Evolutionary conservation across 495 filamentous ascomycete genomes (phyloP), one percentile per base, ranked within the genome.

Genomic region (Tuber umbilicatum): DNA sequence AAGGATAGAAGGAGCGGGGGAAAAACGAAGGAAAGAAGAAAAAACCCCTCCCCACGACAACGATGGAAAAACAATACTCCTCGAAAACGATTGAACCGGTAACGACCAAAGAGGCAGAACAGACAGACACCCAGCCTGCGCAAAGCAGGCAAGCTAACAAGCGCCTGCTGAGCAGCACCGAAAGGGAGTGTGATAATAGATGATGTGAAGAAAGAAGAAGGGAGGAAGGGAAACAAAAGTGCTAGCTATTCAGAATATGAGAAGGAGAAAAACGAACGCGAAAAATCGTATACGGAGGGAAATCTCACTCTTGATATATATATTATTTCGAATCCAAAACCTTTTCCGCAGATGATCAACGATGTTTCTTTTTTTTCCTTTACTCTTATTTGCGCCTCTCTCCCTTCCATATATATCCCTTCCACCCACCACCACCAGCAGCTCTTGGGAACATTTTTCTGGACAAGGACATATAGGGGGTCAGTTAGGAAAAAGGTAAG

Each of bases 251-350:
- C n/a, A 60, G 50, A 39, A 14, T 69, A 79, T 79, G 43, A 64
- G 27, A 37, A 79, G 74, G 67, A 74, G 67, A 74, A 42, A 10
- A 68, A 74, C 21, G 55, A 78, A 70, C 67, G 12, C 17, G 55
- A 64, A 17, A 64, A 64, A 64, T 19, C 27, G 55, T 4, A 64
- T 60, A 75, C 72, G 74, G 69, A 76, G 77, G 72, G 39, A 40
- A 35, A 78, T n/a, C 68, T 68, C 69, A 73, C 64, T 73, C 77
- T 74, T 79, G 77, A 79, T 79, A 79, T 79, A 79, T 69, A 45
- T 37, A 47, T 55, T 64, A 35, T 64, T 64, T 64, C 55, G 55
- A 35, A 64, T 64, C 19, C 55, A 35, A 35, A 64, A 64, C 16
- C 14, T 5, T 64, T 64, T 43, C 71, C 23, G 75, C 70, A 74